Conservation (phyloP, 2,329 filamentous ascomycete genomes). For the Penicillium sp. region DNA sequence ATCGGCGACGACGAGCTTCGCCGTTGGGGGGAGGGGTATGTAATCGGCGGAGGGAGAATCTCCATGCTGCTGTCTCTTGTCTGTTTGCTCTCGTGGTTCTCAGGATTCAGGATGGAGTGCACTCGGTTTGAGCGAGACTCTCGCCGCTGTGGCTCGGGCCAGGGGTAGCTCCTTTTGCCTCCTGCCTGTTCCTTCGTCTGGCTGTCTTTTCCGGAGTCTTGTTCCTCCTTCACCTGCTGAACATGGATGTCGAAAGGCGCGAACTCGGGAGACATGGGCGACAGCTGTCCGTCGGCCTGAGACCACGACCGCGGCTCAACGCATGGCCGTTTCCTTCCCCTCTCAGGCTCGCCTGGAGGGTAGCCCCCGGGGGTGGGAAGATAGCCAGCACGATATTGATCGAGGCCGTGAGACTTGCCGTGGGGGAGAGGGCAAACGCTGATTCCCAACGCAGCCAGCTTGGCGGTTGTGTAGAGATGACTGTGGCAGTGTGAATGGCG, state of each 20-base stretch:
- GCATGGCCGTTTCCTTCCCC: slow-evolving; percentile 39
- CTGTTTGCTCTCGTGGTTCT: slow-evolving; percentile 16
- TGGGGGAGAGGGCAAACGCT: slow-evolving; percentile 33
- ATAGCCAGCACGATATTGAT: slow-evolving; percentile 27
- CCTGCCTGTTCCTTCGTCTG: slow-evolving; percentile 19
- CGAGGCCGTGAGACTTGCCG: slow-evolving; percentile 27
- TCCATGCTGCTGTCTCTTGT: slow-evolving; percentile 21
- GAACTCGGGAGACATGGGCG: slow-evolving; percentile 38
- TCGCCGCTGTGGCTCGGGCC: slow-evolving; percentile 35
- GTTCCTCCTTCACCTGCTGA: slow-evolving; percentile 21
- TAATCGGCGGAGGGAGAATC: slow-evolving; percentile 19
- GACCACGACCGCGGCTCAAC: slow-evolving; percentile 24
- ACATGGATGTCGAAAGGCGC: slow-evolving; percentile 18
- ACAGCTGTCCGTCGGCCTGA: slow-evolving; percentile 28
- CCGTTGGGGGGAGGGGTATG: slow-evolving; percentile 21
- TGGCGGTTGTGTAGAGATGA: too few species aligned
- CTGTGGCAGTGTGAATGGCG: not conserved
- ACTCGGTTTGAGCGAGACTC: slow-evolving; percentile 35
- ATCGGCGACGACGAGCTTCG: slow-evolving; percentile 28
- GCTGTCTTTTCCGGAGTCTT: slow-evolving; percentile 2
- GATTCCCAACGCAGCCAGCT: slow-evolving; percentile 40
- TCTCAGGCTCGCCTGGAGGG: slow-evolving; percentile 37
- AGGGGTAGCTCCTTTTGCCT: slow-evolving; percentile 29
- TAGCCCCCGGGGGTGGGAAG: slow-evolving; percentile 23
- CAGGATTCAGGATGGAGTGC: slow-evolving; percentile 40